Percentiles rank a stretch among this genome's conserved stretches.
Evolutionary conservation across 2,329 filamentous ascomycete genomes (phyloP).

Genomic region (Botrytis paeoniae): DNA sequence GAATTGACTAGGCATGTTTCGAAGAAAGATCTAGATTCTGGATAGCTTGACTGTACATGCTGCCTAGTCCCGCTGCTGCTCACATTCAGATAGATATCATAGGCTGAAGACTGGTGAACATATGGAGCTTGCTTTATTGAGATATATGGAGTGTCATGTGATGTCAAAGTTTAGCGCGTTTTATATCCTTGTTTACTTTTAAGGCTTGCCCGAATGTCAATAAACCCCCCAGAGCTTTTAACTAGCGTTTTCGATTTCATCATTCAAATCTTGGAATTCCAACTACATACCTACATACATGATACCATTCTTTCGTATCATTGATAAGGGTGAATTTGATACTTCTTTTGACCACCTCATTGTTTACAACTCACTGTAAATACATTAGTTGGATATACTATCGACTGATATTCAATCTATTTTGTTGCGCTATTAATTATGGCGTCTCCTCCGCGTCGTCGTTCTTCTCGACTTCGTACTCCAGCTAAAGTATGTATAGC

Average conservation of each 20-base stretch:
- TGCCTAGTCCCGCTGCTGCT: neutral
- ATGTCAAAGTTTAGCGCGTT: neutral
- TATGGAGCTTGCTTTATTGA: neutral
- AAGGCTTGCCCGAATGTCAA: constrained; percentile 8
- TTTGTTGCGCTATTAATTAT: constrained; percentile 6
- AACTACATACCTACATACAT: neutral
- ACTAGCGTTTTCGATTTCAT: constrained; percentile 12
- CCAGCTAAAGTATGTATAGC: constrained; percentile 34
- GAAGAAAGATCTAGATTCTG: neutral
- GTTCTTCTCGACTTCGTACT: constrained; percentile 38
- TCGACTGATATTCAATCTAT: neutral
- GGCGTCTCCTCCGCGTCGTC: constrained; percentile 36
- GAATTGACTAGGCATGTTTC: neutral
- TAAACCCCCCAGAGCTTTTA: constrained; percentile 7
- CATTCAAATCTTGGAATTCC: neutral
- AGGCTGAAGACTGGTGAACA: neutral
- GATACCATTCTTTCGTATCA: neutral
- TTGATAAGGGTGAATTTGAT: neutral
- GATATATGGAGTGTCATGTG: neutral
- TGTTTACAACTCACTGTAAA: neutral
- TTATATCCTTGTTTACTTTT: constrained; percentile 15
- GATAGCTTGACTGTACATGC: neutral
- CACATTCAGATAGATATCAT: neutral
- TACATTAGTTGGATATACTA: neutral
- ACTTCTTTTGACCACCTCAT: neutral